These are phyloP conservation scores for Thermochaetoides thermophila DNA, from an alignment of 495 filamentous ascomycete genomes.

Conservation along the genomic window DNA sequence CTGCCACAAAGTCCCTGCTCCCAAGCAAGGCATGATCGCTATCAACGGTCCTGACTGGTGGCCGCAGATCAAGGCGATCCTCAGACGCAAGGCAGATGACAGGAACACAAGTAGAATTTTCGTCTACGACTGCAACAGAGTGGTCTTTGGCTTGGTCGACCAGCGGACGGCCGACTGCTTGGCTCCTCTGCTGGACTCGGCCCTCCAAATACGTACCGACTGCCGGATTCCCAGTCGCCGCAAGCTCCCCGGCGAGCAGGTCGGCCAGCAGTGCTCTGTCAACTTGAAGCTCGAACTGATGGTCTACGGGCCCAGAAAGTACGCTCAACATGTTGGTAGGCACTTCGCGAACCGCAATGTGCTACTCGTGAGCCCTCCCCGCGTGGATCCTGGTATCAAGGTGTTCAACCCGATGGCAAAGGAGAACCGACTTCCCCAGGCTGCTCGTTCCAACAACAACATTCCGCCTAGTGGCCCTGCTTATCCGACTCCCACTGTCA, in stretches of 20 bases:
- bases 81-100: slow-evolving; percentile 41
- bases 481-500: slow-evolving; percentile 11
- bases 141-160: slow-evolving; percentile 64
- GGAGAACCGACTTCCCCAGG: slow-evolving; percentile 28
- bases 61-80: slow-evolving; percentile 57
- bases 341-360: slow-evolving; percentile 49
- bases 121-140: slow-evolving; percentile 53
- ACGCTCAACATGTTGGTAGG: slow-evolving; percentile 45
- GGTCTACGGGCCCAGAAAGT: slow-evolving; percentile 64
- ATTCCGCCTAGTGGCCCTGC: slow-evolving; percentile 3
- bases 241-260: slow-evolving; percentile 37
- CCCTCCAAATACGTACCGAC: slow-evolving; percentile 45
- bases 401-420: slow-evolving; percentile 48
- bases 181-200: slow-evolving; percentile 52
- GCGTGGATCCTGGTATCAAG: slow-evolving; percentile 47
- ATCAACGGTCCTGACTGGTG: slow-evolving; percentile 38
- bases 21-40: slow-evolving; percentile 42
- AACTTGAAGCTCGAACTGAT: slow-evolving; percentile 51
- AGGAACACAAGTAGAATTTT: slow-evolving; percentile 43
- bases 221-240: slow-evolving; percentile 49
- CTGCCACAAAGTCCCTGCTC: slow-evolving; percentile 47
- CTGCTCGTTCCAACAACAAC: slow-evolving; percentile 6
- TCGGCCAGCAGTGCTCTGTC: slow-evolving; percentile 33
- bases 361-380: slow-evolving; percentile 46
- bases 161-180: slow-evolving; percentile 50